Base-by-base conservation (phyloP, 139 green algal genomes). In the Closterium sp. region DNA sequence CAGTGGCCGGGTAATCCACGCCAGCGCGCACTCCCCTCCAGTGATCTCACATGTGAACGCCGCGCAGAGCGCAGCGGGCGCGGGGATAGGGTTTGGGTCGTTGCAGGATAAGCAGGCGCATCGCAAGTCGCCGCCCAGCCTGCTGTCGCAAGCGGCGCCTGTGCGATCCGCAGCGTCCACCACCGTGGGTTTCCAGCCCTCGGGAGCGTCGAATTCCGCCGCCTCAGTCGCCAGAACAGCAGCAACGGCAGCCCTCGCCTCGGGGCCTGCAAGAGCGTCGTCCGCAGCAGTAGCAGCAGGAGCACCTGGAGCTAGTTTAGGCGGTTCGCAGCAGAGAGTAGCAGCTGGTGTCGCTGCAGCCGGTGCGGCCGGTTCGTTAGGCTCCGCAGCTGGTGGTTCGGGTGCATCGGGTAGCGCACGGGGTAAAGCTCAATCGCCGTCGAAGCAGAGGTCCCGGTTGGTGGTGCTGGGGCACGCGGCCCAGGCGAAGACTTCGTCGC, bases 11-110 rank as follows among this genome's bases (percentile, higher is more conserved):
- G 88, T 94, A 12, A 94, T 94, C 25, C 88, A 94, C 25, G 91
- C 91, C 55, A 94, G 88, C 25, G 91, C 91, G 31, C 91, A 94
- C 34, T 90, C 91, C 19, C 91, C 91, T 25, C 91, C 91, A 12
- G 55, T 93, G 21, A 34, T 93, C 5, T 91, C 88, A 23, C 21
- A 34, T 88, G 83, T 32, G 9, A 33, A 34, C 30, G 83, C 83
- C 31, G 83, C 30, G 2, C 30, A 86, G 9, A 12, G 9, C 83
- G 30, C n/a, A 12, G 2, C 30, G 23, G n/a, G 83, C 19, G 30
- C 7, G 83, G 83, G 83, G 28, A 33, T 23, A 86, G 83, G 83
- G 30, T 86, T 32, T 32, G 83, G 83, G 25, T 86, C 55, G 55
- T 3, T 76, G 55, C 55, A 76, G 12, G 55, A 76, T 19, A 76